Evolutionary conservation across 108 stramenopile species (phyloP).

Genomic region (Ochromonas danica): DNA sequence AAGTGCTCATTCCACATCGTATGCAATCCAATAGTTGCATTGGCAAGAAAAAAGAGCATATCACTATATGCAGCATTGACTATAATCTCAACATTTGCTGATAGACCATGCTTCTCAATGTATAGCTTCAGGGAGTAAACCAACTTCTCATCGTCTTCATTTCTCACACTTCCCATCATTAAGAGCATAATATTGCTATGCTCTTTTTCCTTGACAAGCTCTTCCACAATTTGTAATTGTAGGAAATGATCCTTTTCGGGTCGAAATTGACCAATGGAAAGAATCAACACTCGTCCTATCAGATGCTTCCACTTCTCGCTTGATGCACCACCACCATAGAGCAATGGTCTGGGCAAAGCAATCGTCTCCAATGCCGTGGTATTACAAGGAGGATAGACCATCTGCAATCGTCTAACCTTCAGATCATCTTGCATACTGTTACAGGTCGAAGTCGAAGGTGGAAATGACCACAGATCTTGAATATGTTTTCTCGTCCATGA

Average conservation of each 20-base stretch:
- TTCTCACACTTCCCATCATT: slow-evolving; percentile 85
- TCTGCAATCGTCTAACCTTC: not conserved
- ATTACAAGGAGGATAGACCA: slow-evolving; percentile 33
- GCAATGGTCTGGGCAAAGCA: too few species aligned
- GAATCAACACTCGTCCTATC: too few species aligned
- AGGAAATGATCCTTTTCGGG: slow-evolving; percentile 95
- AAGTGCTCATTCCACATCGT: slow-evolving; percentile 99
- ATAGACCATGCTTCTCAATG: slow-evolving; percentile 58
- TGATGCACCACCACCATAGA: too few species aligned
- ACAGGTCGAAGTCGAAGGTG: too few species aligned
- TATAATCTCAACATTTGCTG: slow-evolving; percentile 73
- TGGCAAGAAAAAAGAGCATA: slow-evolving; percentile 66
- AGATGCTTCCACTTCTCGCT: too few species aligned
- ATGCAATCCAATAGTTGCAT: slow-evolving; percentile 86
- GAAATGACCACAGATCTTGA: slow-evolving; percentile 55
- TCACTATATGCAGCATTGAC: slow-evolving; percentile 83
- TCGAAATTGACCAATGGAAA: slow-evolving; percentile 94
- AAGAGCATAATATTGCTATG: slow-evolving; percentile 64
- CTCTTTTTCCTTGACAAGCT: not conserved
- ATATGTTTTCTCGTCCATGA: slow-evolving; percentile 86
- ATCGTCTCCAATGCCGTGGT: not conserved
- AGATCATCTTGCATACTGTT: too few species aligned
- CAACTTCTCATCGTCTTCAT: slow-evolving; percentile 69
- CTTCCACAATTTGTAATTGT: too few species aligned
- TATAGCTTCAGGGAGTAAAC: slow-evolving; percentile 61